Conservation (phyloP, 371 early-diverging fungal species). For the Mortierella sp. region DNA sequence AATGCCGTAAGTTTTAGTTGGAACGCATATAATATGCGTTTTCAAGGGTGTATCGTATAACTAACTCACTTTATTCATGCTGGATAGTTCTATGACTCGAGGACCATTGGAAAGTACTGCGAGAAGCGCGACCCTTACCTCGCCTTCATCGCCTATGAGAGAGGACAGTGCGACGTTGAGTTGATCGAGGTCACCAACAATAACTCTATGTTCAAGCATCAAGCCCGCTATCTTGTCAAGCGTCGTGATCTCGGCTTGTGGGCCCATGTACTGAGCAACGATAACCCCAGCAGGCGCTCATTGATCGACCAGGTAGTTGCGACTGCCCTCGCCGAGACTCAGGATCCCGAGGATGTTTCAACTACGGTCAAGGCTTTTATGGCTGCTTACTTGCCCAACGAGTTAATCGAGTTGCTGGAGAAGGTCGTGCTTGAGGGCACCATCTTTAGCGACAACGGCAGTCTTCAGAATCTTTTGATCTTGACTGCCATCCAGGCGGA, state of each 20-base stretch:
- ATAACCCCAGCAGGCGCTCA: constrained; percentile 87
- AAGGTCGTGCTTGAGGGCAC: constrained; percentile 94
- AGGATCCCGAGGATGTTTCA: constrained; percentile 97
- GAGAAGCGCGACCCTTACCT: constrained; percentile 98
- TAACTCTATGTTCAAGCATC: constrained; percentile 99
- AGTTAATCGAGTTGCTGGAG: constrained; percentile 96
- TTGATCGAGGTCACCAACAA: constrained; percentile 94
- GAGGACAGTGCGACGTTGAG: constrained; percentile 95
- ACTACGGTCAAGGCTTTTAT: constrained; percentile 97
- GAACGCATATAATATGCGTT: background rate
- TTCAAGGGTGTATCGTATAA: background rate
- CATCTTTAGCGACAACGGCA: constrained; percentile 95
- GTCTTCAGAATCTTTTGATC: constrained; percentile 96
- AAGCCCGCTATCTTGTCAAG: constrained; percentile 94
- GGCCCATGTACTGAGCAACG: constrained; percentile 83
- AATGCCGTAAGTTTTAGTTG: constrained; percentile 68
- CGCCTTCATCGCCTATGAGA: constrained; percentile 95
- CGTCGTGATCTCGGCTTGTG: constrained; percentile 90
- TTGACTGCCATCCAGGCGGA: constrained; percentile 98
- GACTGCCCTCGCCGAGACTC: constrained; percentile 94
- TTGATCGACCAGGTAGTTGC: constrained; percentile 93
- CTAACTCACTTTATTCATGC: constrained; percentile 9
- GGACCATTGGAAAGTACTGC: constrained; percentile 95
- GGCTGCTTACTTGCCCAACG: constrained; percentile 94
- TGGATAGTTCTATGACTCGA: constrained; percentile 66